These are phyloP conservation scores for Parietaria judaica DNA, from an alignment of 306 rosid genomes.

Conservation along the genomic window DNA sequence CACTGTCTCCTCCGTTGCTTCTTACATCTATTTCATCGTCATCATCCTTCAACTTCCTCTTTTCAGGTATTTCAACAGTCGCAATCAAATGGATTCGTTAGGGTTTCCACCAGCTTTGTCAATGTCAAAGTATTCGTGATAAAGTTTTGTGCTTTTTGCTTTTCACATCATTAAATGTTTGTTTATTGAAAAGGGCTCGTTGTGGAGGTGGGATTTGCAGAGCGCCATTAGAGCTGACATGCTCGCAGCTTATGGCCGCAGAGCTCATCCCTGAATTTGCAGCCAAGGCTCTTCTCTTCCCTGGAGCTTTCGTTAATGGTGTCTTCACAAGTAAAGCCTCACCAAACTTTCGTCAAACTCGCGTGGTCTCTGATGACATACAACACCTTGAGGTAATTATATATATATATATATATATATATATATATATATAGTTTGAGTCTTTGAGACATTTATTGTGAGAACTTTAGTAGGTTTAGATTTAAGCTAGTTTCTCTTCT, in stretches of 20 bases:
- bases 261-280: conserved; percentile 37
- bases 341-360: conserved; percentile 37
- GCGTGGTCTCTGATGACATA: conserved; percentile 48
- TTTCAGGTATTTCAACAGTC: conserved; percentile 51
- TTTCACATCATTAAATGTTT: background rate
- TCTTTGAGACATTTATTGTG: too few species aligned
- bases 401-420: background rate
- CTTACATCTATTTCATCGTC: conserved; percentile 43
- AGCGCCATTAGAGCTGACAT: conserved; percentile 67
- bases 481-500: too few species aligned
- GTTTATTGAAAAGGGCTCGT: conserved; percentile 37
- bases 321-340: conserved; percentile 24
- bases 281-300: conserved; percentile 64
- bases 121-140: too few species aligned
- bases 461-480: too few species aligned
- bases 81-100: too few species aligned
- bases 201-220: conserved; percentile 54
- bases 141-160: too few species aligned
- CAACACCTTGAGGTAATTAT: conserved; percentile 64
- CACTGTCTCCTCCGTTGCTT: conserved; percentile 43
- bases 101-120: too few species aligned
- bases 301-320: conserved; percentile 59
- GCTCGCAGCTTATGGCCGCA: conserved; percentile 54
- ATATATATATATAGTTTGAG: background rate
- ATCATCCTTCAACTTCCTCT: conserved; percentile 75